Percentiles rank a stretch among this genome's conserved stretches.
These are phyloP conservation scores for Trichosporon coremiiforme DNA, from an alignment of 1,284 basidiomycete species.

Conservation along the genomic window DNA sequence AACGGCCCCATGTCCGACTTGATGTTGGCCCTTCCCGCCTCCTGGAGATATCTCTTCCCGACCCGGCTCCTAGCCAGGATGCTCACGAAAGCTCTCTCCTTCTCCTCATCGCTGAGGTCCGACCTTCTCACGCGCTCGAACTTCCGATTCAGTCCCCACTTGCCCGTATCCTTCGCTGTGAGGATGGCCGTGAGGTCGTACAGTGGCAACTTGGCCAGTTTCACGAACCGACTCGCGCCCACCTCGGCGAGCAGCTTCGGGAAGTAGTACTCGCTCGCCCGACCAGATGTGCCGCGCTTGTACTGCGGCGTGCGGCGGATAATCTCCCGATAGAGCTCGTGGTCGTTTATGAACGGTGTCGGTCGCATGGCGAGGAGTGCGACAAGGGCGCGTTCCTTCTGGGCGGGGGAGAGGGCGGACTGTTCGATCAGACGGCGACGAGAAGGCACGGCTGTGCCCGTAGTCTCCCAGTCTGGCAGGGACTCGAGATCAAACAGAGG, in stretches of 20 bases:
- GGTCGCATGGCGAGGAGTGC: background rate
- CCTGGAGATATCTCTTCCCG: conserved; percentile 1
- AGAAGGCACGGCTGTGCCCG: background rate
- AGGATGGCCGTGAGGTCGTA: background rate
- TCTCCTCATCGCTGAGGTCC: background rate
- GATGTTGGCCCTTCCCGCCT: background rate
- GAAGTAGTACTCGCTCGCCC: background rate
- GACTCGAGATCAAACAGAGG: background rate
- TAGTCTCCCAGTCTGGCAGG: background rate
- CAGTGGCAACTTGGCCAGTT: background rate
- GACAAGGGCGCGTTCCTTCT: background rate
- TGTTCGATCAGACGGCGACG: background rate
- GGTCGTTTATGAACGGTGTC: background rate
- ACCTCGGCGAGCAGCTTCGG: conserved; percentile 1
- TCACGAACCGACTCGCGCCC: background rate
- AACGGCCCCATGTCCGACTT: background rate
- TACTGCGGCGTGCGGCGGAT: background rate
- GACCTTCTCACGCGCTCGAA: background rate
- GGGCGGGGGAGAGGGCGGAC: background rate
- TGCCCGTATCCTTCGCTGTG: background rate
- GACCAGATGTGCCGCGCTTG: background rate
- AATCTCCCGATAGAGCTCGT: background rate
- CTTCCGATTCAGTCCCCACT: background rate
- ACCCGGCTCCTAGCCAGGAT: background rate
- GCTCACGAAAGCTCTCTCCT: background rate